phyloP scores from a whole-genome alignment of 331 rosid genomes.

The Ulmus americana region DNA sequence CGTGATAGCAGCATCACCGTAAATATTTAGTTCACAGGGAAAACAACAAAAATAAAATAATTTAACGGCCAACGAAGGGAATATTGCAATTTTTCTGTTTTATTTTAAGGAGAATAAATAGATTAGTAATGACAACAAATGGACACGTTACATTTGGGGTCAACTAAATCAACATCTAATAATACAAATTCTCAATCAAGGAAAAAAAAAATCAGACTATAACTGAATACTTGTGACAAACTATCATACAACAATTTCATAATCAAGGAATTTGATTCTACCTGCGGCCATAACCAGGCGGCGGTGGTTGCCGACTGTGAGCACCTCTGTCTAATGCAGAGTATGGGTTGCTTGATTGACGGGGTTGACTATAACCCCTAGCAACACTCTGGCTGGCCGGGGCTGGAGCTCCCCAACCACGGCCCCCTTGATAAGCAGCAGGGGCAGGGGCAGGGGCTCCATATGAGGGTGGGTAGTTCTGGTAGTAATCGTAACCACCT shows the following conservation, averaged over 20 bases:
- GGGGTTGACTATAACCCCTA: constrained; percentile 36
- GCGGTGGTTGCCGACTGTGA: constrained; percentile 41
- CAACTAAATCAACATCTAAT: constrained; percentile 4
- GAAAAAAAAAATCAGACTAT: not conserved
- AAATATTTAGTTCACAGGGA: too few species aligned
- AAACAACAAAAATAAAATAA: too few species aligned
- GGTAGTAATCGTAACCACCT: constrained; percentile 31
- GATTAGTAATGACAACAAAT: not conserved
- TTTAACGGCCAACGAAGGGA: too few species aligned
- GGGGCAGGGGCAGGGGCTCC: constrained; percentile 16
- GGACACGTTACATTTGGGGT: not conserved
- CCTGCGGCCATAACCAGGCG: constrained; percentile 39
- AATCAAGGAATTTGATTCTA: constrained; percentile 22
- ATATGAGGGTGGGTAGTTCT: constrained; percentile 31
- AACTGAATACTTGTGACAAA: too few species aligned
- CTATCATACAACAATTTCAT: constrained; percentile 43
- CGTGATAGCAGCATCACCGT: too few species aligned
- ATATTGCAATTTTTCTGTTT: too few species aligned
- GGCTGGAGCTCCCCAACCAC: constrained; percentile 42
- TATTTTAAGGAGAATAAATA: not conserved
- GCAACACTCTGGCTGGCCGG: constrained; percentile 21
- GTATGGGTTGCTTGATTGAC: constrained; percentile 47
- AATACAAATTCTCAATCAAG: constrained; percentile 9
- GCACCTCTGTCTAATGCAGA: constrained; percentile 47
- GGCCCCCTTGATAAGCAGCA: constrained; percentile 20